Evolutionary conservation across 768 basidiomycete species (phyloP), one percentile per base, ranked within the genome.

Genomic region (Boletus rubroflammeus): DNA sequence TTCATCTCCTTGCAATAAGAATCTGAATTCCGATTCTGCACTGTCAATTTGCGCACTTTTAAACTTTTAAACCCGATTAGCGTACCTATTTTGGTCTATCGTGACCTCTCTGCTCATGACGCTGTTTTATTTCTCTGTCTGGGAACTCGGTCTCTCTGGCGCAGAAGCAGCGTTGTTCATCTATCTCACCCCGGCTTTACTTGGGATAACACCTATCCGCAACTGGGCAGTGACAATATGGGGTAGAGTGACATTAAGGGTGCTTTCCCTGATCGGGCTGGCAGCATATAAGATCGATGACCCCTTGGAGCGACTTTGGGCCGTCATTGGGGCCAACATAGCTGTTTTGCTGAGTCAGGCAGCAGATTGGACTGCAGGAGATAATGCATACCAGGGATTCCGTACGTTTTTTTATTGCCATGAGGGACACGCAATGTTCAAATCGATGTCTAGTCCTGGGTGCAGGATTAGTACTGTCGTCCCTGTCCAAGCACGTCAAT

Each of bases 51-150:
- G 39, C 3, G 13, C 25, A 28, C 44, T 13, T 36, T 32, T 17
- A 44, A 55, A 21, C 11, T 14, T 42, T 17, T 21, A 26, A 51
- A 55, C 14, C 3, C 29, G 25, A 49, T 47, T 52, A 91, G 89
- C 87, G 5, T 91, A 85, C 64, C 74, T 88, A 17, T 90, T 86
- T 69, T 92, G 89, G 88, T 88, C 91, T 1, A 78, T 90, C 45
- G 83, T 89, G 67, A 94, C 93, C 1, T 79, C 83, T 3, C 81
- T 93, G 19, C 80, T 86, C 6, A 85, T 87, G 1, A 84, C 88
- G 4, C 75, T 95, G 4, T 95, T 95, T 74, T 95, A 94, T 72
- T 95, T 92, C 73, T 93, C 90, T 25, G 83, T 96, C 19, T 94
- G 93, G 93, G 81, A 91, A 65, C 83, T 94, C 17, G 90, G 88